Conservation (phyloP, 352 stramenopile species). For the Globisporangium solare region DNA sequence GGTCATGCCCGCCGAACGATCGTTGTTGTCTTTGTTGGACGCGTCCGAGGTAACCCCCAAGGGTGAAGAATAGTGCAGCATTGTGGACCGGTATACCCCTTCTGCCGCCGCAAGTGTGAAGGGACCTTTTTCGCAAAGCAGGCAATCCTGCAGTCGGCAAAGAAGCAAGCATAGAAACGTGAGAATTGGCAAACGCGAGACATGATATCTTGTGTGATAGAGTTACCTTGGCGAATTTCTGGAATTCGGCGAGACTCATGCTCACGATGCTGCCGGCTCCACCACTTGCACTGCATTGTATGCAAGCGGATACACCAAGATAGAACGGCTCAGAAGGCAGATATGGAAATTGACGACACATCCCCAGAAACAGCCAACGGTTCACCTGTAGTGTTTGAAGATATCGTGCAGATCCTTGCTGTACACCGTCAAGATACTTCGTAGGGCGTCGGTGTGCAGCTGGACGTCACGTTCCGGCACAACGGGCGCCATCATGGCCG, state of each 20-base stretch:
- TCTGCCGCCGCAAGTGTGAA: slow-evolving; percentile 40
- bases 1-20: no score
- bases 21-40: no score
- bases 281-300: slow-evolving; percentile 47
- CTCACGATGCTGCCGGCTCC: slow-evolving; percentile 58
- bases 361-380: no score
- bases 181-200: background rate
- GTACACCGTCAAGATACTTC: slow-evolving; percentile 46
- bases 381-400: slow-evolving; percentile 78
- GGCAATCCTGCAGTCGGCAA: slow-evolving; percentile 30
- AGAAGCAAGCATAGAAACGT: background rate
- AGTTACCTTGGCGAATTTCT: slow-evolving; percentile 61
- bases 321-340: slow-evolving; percentile 1
- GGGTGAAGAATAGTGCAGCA: slow-evolving; percentile 15
- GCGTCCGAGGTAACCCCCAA: no score
- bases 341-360: background rate
- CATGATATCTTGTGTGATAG: background rate
- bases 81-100: slow-evolving; percentile 31
- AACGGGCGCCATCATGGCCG: slow-evolving; percentile 22
- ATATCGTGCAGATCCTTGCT: slow-evolving; percentile 79
- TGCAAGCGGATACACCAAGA: background rate
- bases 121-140: slow-evolving; percentile 31
- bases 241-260: slow-evolving; percentile 70
- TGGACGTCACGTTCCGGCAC: slow-evolving; percentile 61
- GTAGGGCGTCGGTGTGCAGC: slow-evolving; percentile 41